Conservation (phyloP, 2,329 filamentous ascomycete species). For the Tolypocladium guangdongense region DNA sequence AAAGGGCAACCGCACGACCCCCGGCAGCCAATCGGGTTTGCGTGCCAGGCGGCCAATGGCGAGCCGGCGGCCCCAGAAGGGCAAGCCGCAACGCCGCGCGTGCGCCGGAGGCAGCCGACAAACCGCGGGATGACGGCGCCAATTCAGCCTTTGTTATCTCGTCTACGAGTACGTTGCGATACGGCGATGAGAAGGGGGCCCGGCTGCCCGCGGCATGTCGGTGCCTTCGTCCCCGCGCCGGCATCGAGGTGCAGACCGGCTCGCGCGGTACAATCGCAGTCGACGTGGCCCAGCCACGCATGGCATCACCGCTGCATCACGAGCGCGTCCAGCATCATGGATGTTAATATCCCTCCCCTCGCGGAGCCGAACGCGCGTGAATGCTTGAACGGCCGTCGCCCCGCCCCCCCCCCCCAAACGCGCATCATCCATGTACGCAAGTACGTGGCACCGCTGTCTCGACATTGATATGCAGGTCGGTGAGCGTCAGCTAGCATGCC, state of each 20-base stretch:
- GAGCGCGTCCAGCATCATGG: not conserved
- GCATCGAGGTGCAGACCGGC: no score
- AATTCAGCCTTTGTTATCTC: no score
- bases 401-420: not conserved
- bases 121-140: no score
- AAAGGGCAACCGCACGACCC: slow-evolving; percentile 12
- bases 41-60: not conserved
- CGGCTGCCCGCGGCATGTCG: not conserved
- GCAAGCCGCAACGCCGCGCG: no score
- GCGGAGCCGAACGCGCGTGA: not conserved
- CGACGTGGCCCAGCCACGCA: no score
- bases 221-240: not conserved
- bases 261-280: no score
- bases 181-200: not conserved
- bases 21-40: slow-evolving; percentile 6
- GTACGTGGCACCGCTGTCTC: not conserved
- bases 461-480: not conserved
- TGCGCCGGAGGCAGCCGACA: no score
- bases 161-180: no score
- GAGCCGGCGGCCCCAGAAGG: not conserved
- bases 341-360: not conserved
- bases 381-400: not conserved
- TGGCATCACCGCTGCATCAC: not conserved
- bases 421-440: not conserved
- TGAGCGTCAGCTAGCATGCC: not conserved